Evolutionary conservation across 2,329 filamentous ascomycete species (phyloP).

Genomic region (Claviceps fusiformis): DNA sequence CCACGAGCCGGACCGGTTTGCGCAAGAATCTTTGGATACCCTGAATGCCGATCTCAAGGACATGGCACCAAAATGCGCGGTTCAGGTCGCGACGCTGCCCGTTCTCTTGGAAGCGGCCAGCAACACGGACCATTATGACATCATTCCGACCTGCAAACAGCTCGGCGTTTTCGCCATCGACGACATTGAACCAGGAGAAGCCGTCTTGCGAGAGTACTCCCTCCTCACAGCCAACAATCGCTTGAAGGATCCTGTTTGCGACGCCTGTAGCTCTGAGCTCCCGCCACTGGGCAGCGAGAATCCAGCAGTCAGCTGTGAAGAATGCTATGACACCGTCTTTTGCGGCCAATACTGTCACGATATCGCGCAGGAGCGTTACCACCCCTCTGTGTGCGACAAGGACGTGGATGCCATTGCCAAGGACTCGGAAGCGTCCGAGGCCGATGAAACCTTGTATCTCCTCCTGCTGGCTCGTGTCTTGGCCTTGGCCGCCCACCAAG

Average conservation of each 20-base stretch:
- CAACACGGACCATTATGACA: slow-evolving; percentile 32
- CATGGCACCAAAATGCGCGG: slow-evolving; percentile 71
- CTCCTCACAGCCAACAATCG: slow-evolving; percentile 81
- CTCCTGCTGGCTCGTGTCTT: slow-evolving; percentile 48
- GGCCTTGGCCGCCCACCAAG: slow-evolving; percentile 49
- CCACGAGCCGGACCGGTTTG: slow-evolving; percentile 56
- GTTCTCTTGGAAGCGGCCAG: slow-evolving; percentile 47
- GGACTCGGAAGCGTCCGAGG: slow-evolving; percentile 45
- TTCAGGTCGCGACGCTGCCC: slow-evolving; percentile 63
- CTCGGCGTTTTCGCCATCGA: slow-evolving; percentile 81
- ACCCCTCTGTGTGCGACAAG: slow-evolving; percentile 52
- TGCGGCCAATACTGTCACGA: slow-evolving; percentile 47
- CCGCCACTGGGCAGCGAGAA: slow-evolving; percentile 41
- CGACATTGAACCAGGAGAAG: slow-evolving; percentile 63
- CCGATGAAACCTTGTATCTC: slow-evolving; percentile 48
- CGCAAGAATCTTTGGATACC: slow-evolving; percentile 51
- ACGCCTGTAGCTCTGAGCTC: slow-evolving; percentile 69
- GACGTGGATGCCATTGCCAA: slow-evolving; percentile 53
- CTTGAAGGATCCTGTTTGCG: slow-evolving; percentile 74
- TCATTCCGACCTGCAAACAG: slow-evolving; percentile 52
- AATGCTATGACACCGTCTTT: slow-evolving; percentile 54
- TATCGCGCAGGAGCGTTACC: slow-evolving; percentile 45
- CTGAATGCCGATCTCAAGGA: slow-evolving; percentile 56
- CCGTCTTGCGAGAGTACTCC: slow-evolving; percentile 69
- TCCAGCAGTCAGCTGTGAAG: slow-evolving; percentile 39